A percentile compares a stretch with the other conserved stretches of the same genome.
Conservation (phyloP, 768 basidiomycete species). For the Auriscalpium orientale region DNA sequence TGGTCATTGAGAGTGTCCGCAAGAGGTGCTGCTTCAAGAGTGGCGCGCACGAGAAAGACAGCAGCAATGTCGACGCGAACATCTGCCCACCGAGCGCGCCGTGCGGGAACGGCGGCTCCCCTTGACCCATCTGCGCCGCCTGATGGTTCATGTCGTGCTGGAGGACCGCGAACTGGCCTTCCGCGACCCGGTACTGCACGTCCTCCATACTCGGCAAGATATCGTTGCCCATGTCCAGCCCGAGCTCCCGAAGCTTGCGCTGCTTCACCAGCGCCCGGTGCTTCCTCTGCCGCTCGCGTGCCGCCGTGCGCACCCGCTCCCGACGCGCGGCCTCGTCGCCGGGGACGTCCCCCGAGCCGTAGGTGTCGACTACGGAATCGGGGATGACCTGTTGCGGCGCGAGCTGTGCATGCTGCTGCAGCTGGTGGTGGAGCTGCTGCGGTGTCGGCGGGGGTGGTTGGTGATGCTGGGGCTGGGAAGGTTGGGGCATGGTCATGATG, state of each 20-base stretch:
- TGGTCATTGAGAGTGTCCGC: slow-evolving; percentile 64
- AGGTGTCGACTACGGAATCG: slow-evolving; percentile 8
- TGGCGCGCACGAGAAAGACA: slow-evolving; percentile 71
- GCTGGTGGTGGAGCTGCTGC: slow-evolving; percentile 13
- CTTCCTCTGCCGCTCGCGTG: slow-evolving; percentile 75
- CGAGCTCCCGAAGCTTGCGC: slow-evolving; percentile 75
- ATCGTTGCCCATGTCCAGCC: slow-evolving; percentile 74
- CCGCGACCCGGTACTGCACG: slow-evolving; percentile 51
- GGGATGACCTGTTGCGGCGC: background rate
- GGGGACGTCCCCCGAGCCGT: slow-evolving; percentile 34
- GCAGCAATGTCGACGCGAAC: slow-evolving; percentile 70
- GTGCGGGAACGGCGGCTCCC: slow-evolving; percentile 61
- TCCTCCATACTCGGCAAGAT: slow-evolving; percentile 55
- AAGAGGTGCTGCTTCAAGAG: slow-evolving; percentile 69
- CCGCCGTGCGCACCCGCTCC: slow-evolving; percentile 68
- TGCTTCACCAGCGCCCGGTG: slow-evolving; percentile 75
- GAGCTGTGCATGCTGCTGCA: slow-evolving; percentile 4
- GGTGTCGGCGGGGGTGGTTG: slow-evolving; percentile 15
- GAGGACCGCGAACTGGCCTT: slow-evolving; percentile 28
- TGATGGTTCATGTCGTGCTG: slow-evolving; percentile 29
- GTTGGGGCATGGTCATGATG: slow-evolving; percentile 20
- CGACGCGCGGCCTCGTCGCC: slow-evolving; percentile 61
- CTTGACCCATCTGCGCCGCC: slow-evolving; percentile 19
- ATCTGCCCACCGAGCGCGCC: slow-evolving; percentile 58
- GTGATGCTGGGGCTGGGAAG: slow-evolving; percentile 17